These are phyloP conservation scores for Mrakiaceae sp. DNA, from an alignment of 1,284 basidiomycete genomes.

Conservation along the genomic window DNA sequence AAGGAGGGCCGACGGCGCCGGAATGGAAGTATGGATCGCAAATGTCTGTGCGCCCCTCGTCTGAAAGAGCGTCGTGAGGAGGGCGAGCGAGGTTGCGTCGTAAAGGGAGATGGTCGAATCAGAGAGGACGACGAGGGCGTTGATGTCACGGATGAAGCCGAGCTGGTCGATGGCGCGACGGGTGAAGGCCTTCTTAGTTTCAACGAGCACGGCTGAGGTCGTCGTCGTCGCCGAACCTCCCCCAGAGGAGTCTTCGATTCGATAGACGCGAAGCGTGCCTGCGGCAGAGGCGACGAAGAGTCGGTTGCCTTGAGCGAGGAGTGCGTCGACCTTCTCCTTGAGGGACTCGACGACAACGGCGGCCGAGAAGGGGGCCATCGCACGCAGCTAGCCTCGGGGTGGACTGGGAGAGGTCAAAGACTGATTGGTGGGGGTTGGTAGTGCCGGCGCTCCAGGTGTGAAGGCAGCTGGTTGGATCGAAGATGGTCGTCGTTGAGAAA, in stretches of 20 bases:
- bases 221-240: constrained; percentile 18
- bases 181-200: constrained; percentile 53
- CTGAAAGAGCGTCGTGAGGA: constrained; percentile 53
- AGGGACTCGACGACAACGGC: constrained; percentile 19
- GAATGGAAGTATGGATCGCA: constrained; percentile 53
- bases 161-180: constrained; percentile 73
- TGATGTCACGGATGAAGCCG: constrained; percentile 67
- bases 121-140: constrained; percentile 67
- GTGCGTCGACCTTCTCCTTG: constrained; percentile 24
- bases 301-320: constrained; percentile 47
- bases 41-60: constrained; percentile 73
- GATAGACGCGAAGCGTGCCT: constrained; percentile 58
- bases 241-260: constrained; percentile 29
- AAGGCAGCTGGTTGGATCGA: neutral
- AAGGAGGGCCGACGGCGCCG: constrained; percentile 20
- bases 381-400: neutral
- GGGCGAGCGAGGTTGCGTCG: constrained; percentile 46
- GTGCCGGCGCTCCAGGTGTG: neutral
- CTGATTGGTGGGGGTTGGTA: neutral
- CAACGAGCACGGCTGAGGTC: constrained; percentile 43
- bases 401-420: neutral
- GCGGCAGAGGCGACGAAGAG: constrained; percentile 63
- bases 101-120: constrained; percentile 52
- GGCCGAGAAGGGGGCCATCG: constrained; percentile 20
- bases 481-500: neutral